These are phyloP conservation scores for Excoecaria agallocha DNA, from an alignment of 345 rosid genomes.

Conservation along the genomic window DNA sequence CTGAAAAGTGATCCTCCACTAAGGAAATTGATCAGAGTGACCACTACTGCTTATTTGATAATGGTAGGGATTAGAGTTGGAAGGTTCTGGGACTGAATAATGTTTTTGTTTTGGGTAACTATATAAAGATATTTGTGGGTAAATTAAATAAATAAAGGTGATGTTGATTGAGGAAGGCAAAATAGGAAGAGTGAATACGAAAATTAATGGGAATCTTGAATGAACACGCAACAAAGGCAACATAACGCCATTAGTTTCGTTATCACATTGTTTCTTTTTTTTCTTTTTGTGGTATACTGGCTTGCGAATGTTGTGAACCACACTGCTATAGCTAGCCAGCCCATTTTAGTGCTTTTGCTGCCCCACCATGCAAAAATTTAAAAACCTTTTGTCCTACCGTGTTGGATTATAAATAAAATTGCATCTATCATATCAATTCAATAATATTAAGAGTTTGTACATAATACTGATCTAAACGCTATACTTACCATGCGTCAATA, in stretches of 20 bases:
- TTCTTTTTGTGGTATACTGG: neutral
- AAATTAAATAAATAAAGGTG: slow-evolving; percentile 18
- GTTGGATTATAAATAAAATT: too few species aligned
- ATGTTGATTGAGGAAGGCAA: slow-evolving; percentile 30
- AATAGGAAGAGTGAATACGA: neutral
- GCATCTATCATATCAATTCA: too few species aligned
- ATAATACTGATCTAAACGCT: too few species aligned
- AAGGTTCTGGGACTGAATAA: slow-evolving; percentile 26
- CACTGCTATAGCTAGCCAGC: too few species aligned
- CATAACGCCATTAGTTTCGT: too few species aligned
- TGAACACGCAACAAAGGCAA: too few species aligned
- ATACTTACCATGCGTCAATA: too few species aligned
- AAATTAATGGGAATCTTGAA: too few species aligned
- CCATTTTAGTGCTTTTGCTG: neutral
- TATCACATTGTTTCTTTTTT: too few species aligned
- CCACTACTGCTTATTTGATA: slow-evolving; percentile 21
- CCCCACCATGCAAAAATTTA: neutral
- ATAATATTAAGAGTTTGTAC: too few species aligned
- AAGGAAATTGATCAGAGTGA: slow-evolving; percentile 10
- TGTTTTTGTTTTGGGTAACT: neutral
- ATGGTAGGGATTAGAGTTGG: slow-evolving; percentile 34
- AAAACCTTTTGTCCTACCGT: too few species aligned
- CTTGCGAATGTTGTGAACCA: too few species aligned
- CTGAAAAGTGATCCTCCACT: slow-evolving; percentile 37
- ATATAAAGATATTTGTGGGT: neutral